Evolutionary conservation across 2,329 filamentous ascomycete genomes (phyloP).

Genomic region (Didymella pinodella): DNA sequence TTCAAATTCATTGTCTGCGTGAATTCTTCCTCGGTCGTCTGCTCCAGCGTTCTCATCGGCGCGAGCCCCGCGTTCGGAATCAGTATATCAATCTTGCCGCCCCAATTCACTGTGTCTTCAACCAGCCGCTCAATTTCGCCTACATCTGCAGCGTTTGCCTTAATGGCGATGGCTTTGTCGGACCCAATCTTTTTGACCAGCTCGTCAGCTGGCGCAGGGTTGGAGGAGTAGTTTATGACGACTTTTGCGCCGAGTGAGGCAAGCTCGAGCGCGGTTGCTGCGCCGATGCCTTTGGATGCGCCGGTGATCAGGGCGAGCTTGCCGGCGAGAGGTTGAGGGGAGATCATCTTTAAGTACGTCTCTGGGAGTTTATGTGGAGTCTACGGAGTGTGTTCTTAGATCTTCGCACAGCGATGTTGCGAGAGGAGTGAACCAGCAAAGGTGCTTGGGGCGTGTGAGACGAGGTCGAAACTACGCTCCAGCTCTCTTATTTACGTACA

Average conservation of each 20-base stretch:
- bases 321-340: constrained; percentile 28
- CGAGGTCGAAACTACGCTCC: background rate
- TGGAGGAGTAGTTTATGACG: constrained; percentile 65
- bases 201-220: constrained; percentile 62
- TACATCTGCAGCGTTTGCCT: constrained; percentile 63
- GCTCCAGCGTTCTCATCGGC: constrained; percentile 59
- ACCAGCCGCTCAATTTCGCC: constrained; percentile 59
- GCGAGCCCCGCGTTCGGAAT: constrained; percentile 65
- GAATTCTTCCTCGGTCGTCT: constrained; percentile 69
- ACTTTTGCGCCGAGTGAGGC: constrained; percentile 53
- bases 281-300: constrained; percentile 41
- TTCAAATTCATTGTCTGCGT: constrained; percentile 71
- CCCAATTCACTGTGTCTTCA: constrained; percentile 30
- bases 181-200: constrained; percentile 59
- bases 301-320: constrained; percentile 45
- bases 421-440: background rate
- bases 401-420: background rate
- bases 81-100: constrained; percentile 64
- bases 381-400: background rate
- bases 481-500: background rate
- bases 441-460: background rate
- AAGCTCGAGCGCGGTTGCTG: constrained; percentile 51
- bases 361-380: background rate
- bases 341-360: background rate
- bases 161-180: constrained; percentile 61